Evolutionary conservation across 176 grass and related monocot species (phyloP).

Genomic region (Phoenix roebelenii): DNA sequence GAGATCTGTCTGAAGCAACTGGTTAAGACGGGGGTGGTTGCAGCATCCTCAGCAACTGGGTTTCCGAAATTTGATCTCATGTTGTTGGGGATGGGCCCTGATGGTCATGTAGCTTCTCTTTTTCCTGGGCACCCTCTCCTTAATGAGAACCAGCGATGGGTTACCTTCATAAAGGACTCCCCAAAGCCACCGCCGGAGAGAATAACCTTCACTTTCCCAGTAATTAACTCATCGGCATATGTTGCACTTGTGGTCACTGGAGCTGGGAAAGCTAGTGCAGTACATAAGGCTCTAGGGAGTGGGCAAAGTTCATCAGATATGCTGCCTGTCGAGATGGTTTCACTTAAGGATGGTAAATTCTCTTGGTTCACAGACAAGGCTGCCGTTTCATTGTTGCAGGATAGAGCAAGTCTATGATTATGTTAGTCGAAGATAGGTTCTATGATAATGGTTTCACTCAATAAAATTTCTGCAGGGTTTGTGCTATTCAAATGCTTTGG

Average conservation of each 20-base stretch:
- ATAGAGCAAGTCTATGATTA: slow-evolving; percentile 18
- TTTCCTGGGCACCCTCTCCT: slow-evolving; percentile 80
- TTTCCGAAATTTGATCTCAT: slow-evolving; percentile 75
- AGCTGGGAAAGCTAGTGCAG: slow-evolving; percentile 42
- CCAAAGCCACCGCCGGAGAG: slow-evolving; percentile 89
- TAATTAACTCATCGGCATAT: slow-evolving; percentile 82
- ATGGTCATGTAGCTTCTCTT: slow-evolving; percentile 91
- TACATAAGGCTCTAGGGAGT: slow-evolving; percentile 55
- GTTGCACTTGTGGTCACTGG: slow-evolving; percentile 88
- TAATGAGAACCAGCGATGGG: slow-evolving; percentile 65
- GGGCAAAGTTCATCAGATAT: slow-evolving; percentile 38
- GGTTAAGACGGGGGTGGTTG: slow-evolving; percentile 46
- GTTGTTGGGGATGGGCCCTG: slow-evolving; percentile 90
- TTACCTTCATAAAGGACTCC: slow-evolving; percentile 85
- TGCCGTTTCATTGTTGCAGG: slow-evolving; percentile 60
- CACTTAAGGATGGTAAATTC: slow-evolving; percentile 73
- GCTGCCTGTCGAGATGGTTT: slow-evolving; percentile 74
- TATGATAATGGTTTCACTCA: neutral
- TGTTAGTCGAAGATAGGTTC: slow-evolving; percentile 1
- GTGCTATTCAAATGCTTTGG: no score
- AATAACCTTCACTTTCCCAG: slow-evolving; percentile 89
- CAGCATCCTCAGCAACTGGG: slow-evolving; percentile 39
- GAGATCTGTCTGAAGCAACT: slow-evolving; percentile 70
- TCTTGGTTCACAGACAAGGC: slow-evolving; percentile 92
- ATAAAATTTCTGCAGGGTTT: no score